Evolutionary conservation across 2,329 filamentous ascomycete genomes (phyloP), one percentile per base, ranked within the genome.

Genomic region (Daldinia eschscholtzii): DNA sequence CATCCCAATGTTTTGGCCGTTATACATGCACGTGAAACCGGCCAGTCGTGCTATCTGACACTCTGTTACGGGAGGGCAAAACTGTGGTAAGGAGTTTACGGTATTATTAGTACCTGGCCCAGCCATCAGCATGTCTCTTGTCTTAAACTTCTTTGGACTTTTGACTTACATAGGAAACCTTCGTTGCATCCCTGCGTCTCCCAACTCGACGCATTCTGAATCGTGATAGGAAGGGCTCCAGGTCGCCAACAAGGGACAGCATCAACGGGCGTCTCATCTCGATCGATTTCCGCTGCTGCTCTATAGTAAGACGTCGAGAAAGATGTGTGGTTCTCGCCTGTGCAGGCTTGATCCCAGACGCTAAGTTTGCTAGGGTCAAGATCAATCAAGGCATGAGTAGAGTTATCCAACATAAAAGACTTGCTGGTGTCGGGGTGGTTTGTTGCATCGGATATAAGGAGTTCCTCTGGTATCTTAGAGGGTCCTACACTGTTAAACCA

Each of bases 61-160:
- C 9, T 71, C 57, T 1, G 76, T 75, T 1, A 80, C 61, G 7
- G 82, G 81, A 7, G 82, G 81, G 48, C 82, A 84, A 64, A 78
- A 84, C 61, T 83, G 80, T 6, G 82, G 82, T 6, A 84, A 73
- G 1, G 82, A 84, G 67, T 84, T 84, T 46, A 82, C 76, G 4
- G 82, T 84, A 65, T 83, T 84, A 58, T 84, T 84, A 37, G 73
- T 66, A 65, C 82, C 82, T 83, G 50, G 41, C 39, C 6, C 33
- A 2, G 5, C 26, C 6, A 61, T 74, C 23, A 76, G 72, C 41
- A 58, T 9, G 4, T 28, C 53, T 28, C n/a, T n/a, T 52, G 6
- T 18, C 33, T 41, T 15, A 0, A 9, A 12, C 3, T 6, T 37
- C 13, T 42, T 23, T 23, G 3, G 1, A 15, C 13, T 30, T 46